These are phyloP conservation scores for Cytospora leucostoma DNA, from an alignment of 2,329 filamentous ascomycete species.

Conservation along the genomic window DNA sequence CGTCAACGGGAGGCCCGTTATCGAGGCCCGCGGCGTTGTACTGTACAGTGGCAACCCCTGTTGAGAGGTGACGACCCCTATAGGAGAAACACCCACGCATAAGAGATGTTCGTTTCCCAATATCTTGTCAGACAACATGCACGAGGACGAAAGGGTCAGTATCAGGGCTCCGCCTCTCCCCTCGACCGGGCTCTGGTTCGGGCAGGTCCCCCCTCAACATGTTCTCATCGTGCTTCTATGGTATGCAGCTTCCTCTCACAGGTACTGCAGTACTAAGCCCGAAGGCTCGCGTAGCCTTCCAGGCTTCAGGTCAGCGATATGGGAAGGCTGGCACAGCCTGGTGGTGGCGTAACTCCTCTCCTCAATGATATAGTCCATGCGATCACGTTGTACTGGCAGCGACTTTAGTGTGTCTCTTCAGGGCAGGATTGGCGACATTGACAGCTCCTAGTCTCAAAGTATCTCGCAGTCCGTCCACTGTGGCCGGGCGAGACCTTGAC, in stretches of 20 bases:
- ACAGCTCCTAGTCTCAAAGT: conserved; percentile 18
- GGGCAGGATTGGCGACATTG: conserved; percentile 7
- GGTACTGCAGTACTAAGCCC: conserved; percentile 1
- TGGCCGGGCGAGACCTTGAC: conserved; percentile 20
- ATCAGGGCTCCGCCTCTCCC: conserved; percentile 17
- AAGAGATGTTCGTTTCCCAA: conserved; percentile 14
- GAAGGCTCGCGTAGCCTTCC: background rate
- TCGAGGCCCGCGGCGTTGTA: conserved; percentile 23
- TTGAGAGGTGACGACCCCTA: conserved; percentile 4
- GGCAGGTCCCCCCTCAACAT: conserved; percentile 2
- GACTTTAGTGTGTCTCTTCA: conserved; percentile 1
- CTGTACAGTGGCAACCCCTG: conserved; percentile 14
- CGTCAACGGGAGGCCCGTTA: conserved; percentile 28
- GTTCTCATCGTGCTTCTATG: conserved; percentile 15
- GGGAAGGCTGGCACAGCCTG: background rate
- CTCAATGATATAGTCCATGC: conserved; percentile 9
- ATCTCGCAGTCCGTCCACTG: conserved; percentile 15
- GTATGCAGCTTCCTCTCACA: background rate
- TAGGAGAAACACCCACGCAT: background rate
- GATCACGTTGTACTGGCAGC: conserved; percentile 11
- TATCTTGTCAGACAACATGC: conserved; percentile 16
- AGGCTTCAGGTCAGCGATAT: background rate
- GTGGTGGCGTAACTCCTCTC: conserved; percentile 15
- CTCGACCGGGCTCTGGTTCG: background rate
- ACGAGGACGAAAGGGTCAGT: conserved; percentile 6